Percentiles rank a stretch among this genome's conserved stretches.
Conservation (phyloP, 495 filamentous ascomycete species). For the Corynascus novoguineensis region DNA sequence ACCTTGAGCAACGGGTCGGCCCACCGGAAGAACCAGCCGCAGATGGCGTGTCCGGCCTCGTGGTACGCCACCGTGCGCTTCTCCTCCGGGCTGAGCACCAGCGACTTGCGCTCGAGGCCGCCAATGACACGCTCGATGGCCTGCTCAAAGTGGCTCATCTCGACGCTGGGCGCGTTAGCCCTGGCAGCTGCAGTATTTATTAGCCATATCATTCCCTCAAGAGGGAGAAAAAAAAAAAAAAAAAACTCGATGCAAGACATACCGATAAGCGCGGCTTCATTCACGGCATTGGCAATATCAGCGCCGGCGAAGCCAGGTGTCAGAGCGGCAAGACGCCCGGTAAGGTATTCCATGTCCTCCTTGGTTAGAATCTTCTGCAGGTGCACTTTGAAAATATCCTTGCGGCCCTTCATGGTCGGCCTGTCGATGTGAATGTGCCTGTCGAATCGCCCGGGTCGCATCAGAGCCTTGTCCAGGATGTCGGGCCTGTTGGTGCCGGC, state of each 20-base stretch:
- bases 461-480: slow-evolving; percentile 87
- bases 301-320: slow-evolving; percentile 96
- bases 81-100: slow-evolving; percentile 86
- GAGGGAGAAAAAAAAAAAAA: neutral
- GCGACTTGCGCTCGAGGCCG: slow-evolving; percentile 91
- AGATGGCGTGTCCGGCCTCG: slow-evolving; percentile 96
- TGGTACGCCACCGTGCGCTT: slow-evolving; percentile 96
- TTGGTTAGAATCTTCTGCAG: slow-evolving; percentile 85
- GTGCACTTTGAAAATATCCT: slow-evolving; percentile 94
- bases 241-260: slow-evolving; percentile 35
- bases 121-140: slow-evolving; percentile 96
- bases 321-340: slow-evolving; percentile 79
- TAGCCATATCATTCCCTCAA: slow-evolving; percentile 32
- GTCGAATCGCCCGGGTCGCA: slow-evolving; percentile 96
- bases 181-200: slow-evolving; percentile 62
- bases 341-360: slow-evolving; percentile 80
- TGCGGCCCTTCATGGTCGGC: slow-evolving; percentile 92
- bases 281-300: slow-evolving; percentile 96
- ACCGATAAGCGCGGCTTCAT: slow-evolving; percentile 96
- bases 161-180: slow-evolving; percentile 64
- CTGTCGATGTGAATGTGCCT: slow-evolving; percentile 89
- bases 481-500: slow-evolving; percentile 95
- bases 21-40: slow-evolving; percentile 95
- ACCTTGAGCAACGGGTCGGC: slow-evolving; percentile 97
- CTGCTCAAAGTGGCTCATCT: slow-evolving; percentile 89